Conservation (phyloP, 2,329 filamentous ascomycete species). For the Periconia digitata region DNA sequence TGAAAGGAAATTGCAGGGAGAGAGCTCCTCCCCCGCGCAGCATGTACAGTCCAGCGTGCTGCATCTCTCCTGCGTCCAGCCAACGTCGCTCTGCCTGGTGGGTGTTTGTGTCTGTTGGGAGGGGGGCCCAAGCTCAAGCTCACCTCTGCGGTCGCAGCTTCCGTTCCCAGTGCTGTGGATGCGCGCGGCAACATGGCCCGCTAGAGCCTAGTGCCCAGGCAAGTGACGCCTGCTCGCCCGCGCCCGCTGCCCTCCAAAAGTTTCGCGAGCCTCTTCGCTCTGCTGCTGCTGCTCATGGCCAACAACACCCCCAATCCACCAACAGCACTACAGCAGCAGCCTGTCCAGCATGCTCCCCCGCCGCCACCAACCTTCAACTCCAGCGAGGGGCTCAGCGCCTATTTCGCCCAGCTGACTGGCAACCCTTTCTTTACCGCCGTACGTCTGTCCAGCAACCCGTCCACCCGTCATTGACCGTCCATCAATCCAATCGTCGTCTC, state of each 20-base stretch:
- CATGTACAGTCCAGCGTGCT: background rate
- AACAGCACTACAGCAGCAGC: slow-evolving; percentile 30
- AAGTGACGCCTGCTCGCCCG: slow-evolving; percentile 5
- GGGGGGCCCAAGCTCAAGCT: slow-evolving; percentile 21
- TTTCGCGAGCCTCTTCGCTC: slow-evolving; percentile 7
- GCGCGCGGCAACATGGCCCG: slow-evolving; percentile 14
- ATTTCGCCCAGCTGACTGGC: slow-evolving; percentile 49
- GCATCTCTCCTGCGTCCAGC: background rate
- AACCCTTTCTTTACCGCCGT: slow-evolving; percentile 60
- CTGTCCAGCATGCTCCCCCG: slow-evolving; percentile 40
- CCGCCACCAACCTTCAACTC: slow-evolving; percentile 16
- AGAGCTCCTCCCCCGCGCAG: background rate
- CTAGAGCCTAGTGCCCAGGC: slow-evolving; percentile 9
- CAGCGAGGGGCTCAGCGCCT: slow-evolving; percentile 38
- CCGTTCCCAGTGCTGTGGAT: slow-evolving; percentile 11
- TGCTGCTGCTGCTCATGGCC: slow-evolving; percentile 26
- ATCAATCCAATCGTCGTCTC: too few species aligned
- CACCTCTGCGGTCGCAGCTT: slow-evolving; percentile 4
- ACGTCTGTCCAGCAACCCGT: slow-evolving; percentile 46
- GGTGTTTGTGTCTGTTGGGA: too few species aligned
- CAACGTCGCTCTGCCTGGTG: slow-evolving; percentile 2
- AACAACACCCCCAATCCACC: slow-evolving; percentile 37
- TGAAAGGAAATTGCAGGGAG: slow-evolving; percentile 5
- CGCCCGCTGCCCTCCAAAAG: slow-evolving; percentile 2
- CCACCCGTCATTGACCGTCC: slow-evolving; percentile 29